These are phyloP conservation scores for Coffea eugenioides DNA, from an alignment of 257 asterid species.

Conservation along the genomic window DNA sequence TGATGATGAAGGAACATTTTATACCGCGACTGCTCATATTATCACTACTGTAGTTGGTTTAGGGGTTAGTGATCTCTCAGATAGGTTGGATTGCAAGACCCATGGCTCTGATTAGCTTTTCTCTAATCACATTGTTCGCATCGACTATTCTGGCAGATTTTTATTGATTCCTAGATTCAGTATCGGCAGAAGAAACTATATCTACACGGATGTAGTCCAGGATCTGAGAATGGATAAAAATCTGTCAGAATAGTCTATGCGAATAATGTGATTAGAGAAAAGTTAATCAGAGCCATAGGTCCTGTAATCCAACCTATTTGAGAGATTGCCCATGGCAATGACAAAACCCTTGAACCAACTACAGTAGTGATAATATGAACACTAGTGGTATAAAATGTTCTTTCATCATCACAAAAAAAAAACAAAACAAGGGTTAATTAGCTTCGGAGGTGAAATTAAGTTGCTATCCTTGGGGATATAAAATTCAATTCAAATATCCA, in stretches of 20 bases:
- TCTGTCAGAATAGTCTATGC: background rate
- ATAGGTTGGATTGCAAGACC: background rate
- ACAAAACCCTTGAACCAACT: background rate
- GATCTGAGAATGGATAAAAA: background rate
- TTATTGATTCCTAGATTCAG: background rate
- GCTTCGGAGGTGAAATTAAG: too few species aligned
- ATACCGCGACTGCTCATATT: background rate
- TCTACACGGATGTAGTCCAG: background rate
- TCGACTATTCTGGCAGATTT: background rate
- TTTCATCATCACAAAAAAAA: background rate
- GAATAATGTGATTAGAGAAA: background rate
- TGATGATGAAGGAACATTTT: background rate
- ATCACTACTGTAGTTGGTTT: background rate
- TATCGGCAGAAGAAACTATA: background rate
- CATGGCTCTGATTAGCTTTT: background rate
- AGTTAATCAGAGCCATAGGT: background rate
- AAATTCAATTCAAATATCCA: too few species aligned
- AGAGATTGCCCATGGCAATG: background rate
- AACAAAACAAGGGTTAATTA: background rate
- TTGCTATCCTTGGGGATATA: too few species aligned
- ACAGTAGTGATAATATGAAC: background rate
- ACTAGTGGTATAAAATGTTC: background rate
- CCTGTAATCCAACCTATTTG: background rate
- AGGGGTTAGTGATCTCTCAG: too few species aligned
- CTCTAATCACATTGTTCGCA: background rate